Evolutionary conservation across 768 basidiomycete genomes (phyloP).

Genomic region (Leccinellum rugosiceps): DNA sequence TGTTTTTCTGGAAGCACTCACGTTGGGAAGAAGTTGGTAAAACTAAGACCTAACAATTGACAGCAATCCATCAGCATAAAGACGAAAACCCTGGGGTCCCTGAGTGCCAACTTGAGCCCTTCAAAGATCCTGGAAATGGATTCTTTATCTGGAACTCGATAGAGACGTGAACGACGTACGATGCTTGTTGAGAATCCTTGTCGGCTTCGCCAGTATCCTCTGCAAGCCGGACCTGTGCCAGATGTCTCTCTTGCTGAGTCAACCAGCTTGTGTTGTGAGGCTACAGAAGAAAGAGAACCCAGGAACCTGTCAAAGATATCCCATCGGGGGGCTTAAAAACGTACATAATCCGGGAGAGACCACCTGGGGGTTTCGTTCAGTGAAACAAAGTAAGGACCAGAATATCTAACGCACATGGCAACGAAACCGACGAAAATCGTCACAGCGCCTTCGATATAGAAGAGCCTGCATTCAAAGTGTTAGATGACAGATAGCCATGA

Average conservation of each 20-base stretch:
- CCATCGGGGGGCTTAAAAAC: background rate
- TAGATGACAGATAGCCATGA: background rate
- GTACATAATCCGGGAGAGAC: background rate
- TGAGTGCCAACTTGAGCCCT: background rate
- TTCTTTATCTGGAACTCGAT: background rate
- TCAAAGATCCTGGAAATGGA: slow-evolving; percentile 11
- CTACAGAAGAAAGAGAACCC: background rate
- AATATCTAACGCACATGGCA: background rate
- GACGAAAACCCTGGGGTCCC: slow-evolving; percentile 26
- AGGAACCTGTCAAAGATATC: background rate
- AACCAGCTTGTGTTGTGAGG: slow-evolving; percentile 52
- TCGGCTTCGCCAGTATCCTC: slow-evolving; percentile 37
- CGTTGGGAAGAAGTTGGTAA: slow-evolving; percentile 53
- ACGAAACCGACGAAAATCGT: background rate
- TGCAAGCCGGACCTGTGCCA: slow-evolving; percentile 62
- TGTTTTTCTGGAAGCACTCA: background rate
- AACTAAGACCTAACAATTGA: slow-evolving; percentile 54
- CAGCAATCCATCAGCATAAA: slow-evolving; percentile 57
- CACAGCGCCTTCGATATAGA: background rate
- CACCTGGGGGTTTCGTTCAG: background rate
- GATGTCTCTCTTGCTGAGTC: slow-evolving; percentile 42
- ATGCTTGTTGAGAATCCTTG: slow-evolving; percentile 50
- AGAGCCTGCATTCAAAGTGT: background rate
- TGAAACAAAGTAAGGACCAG: background rate
- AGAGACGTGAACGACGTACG: slow-evolving; percentile 39